Evolutionary conservation across 129 eudicot genomes (phyloP).

Genomic region (Gnaphalium uliginosum): DNA sequence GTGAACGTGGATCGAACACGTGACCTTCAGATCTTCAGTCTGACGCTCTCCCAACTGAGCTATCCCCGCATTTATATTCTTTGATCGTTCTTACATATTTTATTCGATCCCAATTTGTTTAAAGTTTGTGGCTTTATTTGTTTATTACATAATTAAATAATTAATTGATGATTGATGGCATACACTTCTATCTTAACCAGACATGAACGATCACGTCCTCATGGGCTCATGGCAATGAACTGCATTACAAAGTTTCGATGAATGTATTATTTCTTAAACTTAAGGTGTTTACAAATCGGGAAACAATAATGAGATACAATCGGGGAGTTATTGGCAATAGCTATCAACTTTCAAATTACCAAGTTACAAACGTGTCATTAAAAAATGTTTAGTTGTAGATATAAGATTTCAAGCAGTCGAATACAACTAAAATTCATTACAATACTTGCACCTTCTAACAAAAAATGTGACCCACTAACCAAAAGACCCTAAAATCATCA

Average conservation of each 20-base stretch:
- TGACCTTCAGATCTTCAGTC: constrained; percentile 99
- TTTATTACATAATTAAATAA: too few relatives aligned
- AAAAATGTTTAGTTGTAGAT: not conserved
- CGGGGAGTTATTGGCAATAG: not conserved
- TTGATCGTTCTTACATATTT: not conserved
- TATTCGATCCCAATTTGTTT: too few relatives aligned
- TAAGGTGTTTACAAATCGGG: not conserved
- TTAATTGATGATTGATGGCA: too few relatives aligned
- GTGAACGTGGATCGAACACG: constrained; percentile 99
- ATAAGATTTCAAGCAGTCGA: not conserved
- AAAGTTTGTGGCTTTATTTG: too few relatives aligned
- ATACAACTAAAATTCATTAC: not conserved
- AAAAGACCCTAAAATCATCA: not conserved
- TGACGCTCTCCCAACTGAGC: constrained; percentile 68
- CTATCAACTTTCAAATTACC: not conserved
- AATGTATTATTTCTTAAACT: too few relatives aligned
- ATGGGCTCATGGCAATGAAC: too few relatives aligned
- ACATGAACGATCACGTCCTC: too few relatives aligned
- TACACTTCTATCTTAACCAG: too few relatives aligned
- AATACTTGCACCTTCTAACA: not conserved
- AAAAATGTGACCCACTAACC: not conserved
- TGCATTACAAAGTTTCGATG: too few relatives aligned
- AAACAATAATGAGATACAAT: too few relatives aligned
- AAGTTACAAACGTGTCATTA: not conserved
- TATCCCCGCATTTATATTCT: not conserved